Evolutionary conservation across 2,329 filamentous ascomycete species (phyloP).

Genomic region (Aureobasidium sp.): DNA sequence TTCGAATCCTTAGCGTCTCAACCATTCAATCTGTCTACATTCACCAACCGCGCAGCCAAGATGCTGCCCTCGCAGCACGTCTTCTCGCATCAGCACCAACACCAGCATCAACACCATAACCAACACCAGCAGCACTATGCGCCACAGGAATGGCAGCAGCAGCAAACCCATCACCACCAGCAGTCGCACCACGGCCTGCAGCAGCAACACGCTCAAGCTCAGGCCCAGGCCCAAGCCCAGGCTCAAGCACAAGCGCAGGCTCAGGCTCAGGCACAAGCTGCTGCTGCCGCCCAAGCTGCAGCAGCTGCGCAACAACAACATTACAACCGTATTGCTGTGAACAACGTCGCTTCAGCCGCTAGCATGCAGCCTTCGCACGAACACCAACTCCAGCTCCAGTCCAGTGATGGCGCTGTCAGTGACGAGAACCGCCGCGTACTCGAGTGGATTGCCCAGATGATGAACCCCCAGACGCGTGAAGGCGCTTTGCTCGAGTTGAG

Average conservation of each 20-base stretch:
- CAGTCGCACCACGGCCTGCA: conserved; percentile 50
- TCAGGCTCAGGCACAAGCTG: conserved; percentile 31
- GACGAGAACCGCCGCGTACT: conserved; percentile 93
- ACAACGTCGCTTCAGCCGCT: conserved; percentile 16
- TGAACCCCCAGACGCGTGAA: conserved; percentile 81
- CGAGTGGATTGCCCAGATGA: conserved; percentile 81
- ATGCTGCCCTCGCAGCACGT: conserved; percentile 41
- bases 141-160: conserved; percentile 45
- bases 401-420: conserved; percentile 21
- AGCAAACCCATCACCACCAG: conserved; percentile 32
- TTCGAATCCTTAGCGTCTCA: neutral
- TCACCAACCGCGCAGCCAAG: conserved; percentile 9
- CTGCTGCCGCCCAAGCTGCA: conserved; percentile 40
- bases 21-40: neutral
- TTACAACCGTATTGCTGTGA: conserved; percentile 30
- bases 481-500: conserved; percentile 88
- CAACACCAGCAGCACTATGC: conserved; percentile 30
- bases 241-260: conserved; percentile 33
- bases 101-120: conserved; percentile 36
- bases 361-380: conserved; percentile 7
- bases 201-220: conserved; percentile 40
- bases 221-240: conserved; percentile 28
- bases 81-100: conserved; percentile 51
- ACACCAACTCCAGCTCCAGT: conserved; percentile 7
- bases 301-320: conserved; percentile 33